phyloP scores from a whole-genome alignment of 139 green algal genomes.

The Closterium sp. region DNA sequence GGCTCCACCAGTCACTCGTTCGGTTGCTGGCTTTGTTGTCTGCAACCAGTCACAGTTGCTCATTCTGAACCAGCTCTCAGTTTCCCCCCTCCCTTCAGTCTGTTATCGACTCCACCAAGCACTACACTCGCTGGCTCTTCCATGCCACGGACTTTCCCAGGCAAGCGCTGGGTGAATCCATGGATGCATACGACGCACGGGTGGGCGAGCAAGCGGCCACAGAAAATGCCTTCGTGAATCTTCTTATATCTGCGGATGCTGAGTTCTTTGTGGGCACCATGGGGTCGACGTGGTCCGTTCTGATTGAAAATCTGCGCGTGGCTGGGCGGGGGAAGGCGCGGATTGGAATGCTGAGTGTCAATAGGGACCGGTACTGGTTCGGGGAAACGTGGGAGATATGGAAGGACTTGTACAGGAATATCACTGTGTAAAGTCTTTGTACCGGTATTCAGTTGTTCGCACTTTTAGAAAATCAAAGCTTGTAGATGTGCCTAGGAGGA shows the following conservation, averaged over 20 bases:
- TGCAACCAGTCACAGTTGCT: background rate
- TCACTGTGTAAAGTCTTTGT: background rate
- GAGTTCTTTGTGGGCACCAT: slow-evolving; percentile 15
- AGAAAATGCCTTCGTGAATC: slow-evolving; percentile 22
- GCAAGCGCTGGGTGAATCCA: background rate
- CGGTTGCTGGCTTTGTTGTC: background rate
- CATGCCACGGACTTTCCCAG: background rate
- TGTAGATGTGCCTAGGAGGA: too few relatives aligned
- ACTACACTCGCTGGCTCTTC: slow-evolving; percentile 7
- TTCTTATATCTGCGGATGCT: background rate
- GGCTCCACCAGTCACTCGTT: background rate
- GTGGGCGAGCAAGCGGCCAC: background rate
- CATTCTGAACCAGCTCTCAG: too few relatives aligned
- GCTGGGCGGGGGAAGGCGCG: background rate
- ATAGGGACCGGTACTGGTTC: background rate
- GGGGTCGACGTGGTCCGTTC: slow-evolving; percentile 11
- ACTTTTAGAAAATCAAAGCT: too few relatives aligned
- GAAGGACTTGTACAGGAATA: background rate
- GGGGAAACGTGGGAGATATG: background rate
- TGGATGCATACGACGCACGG: background rate
- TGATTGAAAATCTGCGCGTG: slow-evolving; percentile 4
- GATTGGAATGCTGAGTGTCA: background rate
- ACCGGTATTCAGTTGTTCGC: too few relatives aligned
- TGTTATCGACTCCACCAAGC: background rate
- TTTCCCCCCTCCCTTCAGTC: too few relatives aligned